These are phyloP conservation scores for Nannizzia gypsea DNA, from an alignment of 2,329 filamentous ascomycete genomes.

Conservation along the genomic window DNA sequence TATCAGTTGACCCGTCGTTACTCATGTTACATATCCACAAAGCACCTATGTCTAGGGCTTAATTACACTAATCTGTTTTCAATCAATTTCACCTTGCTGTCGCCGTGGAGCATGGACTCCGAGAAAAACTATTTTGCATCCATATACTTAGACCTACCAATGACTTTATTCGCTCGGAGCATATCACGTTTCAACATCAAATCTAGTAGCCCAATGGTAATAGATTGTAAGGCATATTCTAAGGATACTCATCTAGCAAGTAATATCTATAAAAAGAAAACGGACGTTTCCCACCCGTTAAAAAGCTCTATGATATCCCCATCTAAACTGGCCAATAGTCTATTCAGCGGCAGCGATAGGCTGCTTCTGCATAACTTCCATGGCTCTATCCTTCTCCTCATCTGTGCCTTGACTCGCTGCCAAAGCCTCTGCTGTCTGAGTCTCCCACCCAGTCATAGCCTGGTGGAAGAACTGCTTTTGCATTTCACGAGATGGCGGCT, in stretches of 20 bases:
- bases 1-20: not conserved
- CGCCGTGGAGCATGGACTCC: not conserved
- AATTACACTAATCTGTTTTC: not conserved
- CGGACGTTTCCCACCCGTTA: not conserved
- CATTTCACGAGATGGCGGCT: conserved; percentile 22
- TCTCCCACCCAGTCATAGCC: conserved; percentile 34
- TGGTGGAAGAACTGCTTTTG: conserved; percentile 30
- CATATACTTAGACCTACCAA: not conserved
- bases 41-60: not conserved
- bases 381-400: conserved; percentile 6
- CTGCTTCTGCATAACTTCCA: conserved; percentile 11
- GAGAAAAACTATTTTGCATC: no score
- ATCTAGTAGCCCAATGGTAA: no score
- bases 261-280: no score
- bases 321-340: not conserved
- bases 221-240: no score
- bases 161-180: no score
- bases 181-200: no score
- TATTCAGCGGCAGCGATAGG: conserved; percentile 1
- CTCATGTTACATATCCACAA: not conserved
- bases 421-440: conserved; percentile 16
- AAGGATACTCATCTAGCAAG: no score
- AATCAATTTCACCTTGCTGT: not conserved
- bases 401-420: not conserved
- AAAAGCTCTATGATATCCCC: not conserved